Conservation (phyloP, 345 rosid species). For the Jatropha curcas region DNA sequence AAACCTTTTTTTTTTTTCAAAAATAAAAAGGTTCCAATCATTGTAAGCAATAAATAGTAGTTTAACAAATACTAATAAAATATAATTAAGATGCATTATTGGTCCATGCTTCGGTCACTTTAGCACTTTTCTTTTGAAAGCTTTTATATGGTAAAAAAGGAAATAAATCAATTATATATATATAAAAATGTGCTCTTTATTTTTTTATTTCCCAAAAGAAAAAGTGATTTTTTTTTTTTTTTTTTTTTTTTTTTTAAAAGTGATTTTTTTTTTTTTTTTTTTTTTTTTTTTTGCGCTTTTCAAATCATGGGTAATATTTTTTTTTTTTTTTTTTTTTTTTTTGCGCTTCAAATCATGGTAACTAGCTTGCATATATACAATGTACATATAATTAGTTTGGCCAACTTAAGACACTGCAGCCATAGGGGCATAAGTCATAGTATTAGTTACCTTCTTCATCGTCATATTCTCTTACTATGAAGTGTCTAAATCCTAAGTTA, state of each 20-base stretch:
- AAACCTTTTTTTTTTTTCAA: background rate
- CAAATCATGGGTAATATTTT: no score
- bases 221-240: no score
- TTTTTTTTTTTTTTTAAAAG: no score
- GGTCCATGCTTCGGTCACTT: background rate
- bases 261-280: no score
- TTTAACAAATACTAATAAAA: background rate
- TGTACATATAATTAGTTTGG: no score
- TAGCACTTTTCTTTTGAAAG: background rate
- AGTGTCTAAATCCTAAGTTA: background rate
- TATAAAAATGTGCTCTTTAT: no score
- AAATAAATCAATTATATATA: no score
- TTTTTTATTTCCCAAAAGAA: no score
- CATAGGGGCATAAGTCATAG: background rate
- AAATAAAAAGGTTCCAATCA: background rate
- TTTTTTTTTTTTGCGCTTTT: no score
- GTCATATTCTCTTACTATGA: background rate
- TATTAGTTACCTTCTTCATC: background rate
- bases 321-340: no score
- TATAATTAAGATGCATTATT: background rate
- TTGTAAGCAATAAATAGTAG: background rate
- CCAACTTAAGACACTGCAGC: background rate
- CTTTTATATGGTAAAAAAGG: background rate
- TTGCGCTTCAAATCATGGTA: no score
- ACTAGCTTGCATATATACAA: no score